Evolutionary conservation across 1,284 basidiomycete species (phyloP), one percentile per base, ranked within the genome.

Genomic region (Puccinia horiana): DNA sequence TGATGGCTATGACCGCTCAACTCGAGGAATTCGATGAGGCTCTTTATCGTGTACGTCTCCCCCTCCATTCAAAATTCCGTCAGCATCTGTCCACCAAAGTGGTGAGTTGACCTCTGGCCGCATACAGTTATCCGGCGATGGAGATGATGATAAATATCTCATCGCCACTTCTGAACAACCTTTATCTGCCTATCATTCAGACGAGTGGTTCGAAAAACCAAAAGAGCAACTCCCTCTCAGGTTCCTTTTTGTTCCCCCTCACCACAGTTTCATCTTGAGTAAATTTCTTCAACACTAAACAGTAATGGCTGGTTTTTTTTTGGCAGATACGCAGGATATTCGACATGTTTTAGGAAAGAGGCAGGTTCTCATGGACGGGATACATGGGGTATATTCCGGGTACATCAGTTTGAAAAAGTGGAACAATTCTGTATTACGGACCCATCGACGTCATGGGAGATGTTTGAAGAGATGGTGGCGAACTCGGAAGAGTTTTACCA

Each of bases 361-460:
- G 96, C 96, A 4, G 97, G 96, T 70, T 93, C 94, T 5, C 94
- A 95, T 65, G 97, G 97, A 20, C 93, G 95, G 82, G 97, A 99
- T 86, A 98, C 97, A 89, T 98, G 96, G 95, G 97, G 96, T 83
- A 98, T 98, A 88, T 99, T 99, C 92, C 94, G 97, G 52, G 96
- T 99, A 76, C 97, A 99, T 88, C 97, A 99, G 88, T 99, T 99
- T 85, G 97, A 99, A 88, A 99, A 99, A 89, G 91, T 99, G 76
- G 97, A 99, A 87, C 91, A 97, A 89, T 99, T 99, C 88, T 92
- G 93, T 89, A 91, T 99, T 85, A 98, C 96, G 32, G 93, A 95
- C 78, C 96, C 97, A 11, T 37, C 93, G 85, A 92, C 94, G 87
- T 97, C 95, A 86, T 96, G 96, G 92, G 93, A 92, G 86, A 93